A percentile compares a stretch with the other conserved stretches of the same genome.
phyloP scores from a whole-genome alignment of 2,329 filamentous ascomycete genomes.

The Aspergillus tubingensis region DNA sequence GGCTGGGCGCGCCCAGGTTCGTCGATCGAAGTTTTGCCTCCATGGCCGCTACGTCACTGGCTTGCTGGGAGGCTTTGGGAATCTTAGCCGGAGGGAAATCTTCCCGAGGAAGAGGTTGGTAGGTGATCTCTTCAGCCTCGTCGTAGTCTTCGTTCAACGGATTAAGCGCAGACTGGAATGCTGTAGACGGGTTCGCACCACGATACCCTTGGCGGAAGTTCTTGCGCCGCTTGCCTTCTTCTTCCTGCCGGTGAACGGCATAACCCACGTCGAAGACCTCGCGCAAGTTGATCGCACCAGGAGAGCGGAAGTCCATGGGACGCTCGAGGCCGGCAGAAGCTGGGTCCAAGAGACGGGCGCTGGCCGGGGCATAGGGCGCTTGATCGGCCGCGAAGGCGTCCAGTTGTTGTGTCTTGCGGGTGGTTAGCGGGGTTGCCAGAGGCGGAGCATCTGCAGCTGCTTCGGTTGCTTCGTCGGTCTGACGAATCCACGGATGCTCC shows the following conservation, averaged over 20 bases:
- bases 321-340: constrained; percentile 59
- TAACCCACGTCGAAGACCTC: constrained; percentile 99
- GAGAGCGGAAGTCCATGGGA: constrained; percentile 89
- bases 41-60: constrained; percentile 67
- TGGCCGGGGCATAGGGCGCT: constrained; percentile 48
- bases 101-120: constrained; percentile 18
- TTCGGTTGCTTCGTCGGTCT: constrained; percentile 67
- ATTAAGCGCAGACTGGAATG: constrained; percentile 64
- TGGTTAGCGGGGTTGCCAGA: constrained; percentile 65
- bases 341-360: constrained; percentile 58
- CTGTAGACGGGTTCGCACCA: constrained; percentile 54
- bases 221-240: constrained; percentile 89
- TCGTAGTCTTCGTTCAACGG: constrained; percentile 65
- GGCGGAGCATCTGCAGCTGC: constrained; percentile 70
- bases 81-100: constrained; percentile 61
- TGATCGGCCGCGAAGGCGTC: constrained; percentile 50
- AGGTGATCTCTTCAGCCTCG: constrained; percentile 55
- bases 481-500: constrained; percentile 88
- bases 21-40: constrained; percentile 87
- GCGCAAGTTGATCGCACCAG: constrained; percentile 89
- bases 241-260: constrained; percentile 93
- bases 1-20: constrained; percentile 64
- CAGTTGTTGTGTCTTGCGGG: constrained; percentile 58
- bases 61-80: constrained; percentile 61
- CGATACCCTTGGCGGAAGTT: constrained; percentile 73